Percentiles rank a stretch among this genome's conserved stretches.
Conservation (phyloP, 2,329 filamentous ascomycete genomes). For the Paramyrothecium sp. region DNA sequence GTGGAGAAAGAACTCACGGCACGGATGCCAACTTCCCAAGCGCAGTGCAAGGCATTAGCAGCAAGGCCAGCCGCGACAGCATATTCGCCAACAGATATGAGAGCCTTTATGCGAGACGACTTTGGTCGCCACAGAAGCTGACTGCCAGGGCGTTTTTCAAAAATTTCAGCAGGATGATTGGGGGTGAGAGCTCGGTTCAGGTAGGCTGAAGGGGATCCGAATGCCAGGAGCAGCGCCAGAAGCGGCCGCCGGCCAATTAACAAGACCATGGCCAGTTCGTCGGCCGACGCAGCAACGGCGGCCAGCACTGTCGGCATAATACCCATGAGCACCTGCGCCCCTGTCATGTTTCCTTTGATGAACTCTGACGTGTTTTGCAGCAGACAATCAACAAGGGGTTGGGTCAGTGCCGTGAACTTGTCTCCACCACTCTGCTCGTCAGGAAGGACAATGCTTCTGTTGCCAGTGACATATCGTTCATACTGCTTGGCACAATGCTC, state of each 20-base stretch:
- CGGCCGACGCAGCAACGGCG: background rate
- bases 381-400: background rate
- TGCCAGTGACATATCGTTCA: too few relatives aligned
- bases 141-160: background rate
- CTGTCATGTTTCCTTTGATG: background rate
- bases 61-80: background rate
- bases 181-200: background rate
- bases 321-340: background rate
- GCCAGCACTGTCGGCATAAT: background rate
- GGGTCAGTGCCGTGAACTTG: background rate
- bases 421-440: background rate
- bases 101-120: background rate
- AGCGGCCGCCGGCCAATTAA: background rate
- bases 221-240: background rate
- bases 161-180: background rate
- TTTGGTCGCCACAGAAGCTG: background rate
- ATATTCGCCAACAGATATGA: background rate
- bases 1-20: background rate
- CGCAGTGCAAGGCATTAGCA: background rate
- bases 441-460: too few relatives aligned
- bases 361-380: background rate
- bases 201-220: background rate
- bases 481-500: too few relatives aligned
- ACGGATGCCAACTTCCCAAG: background rate
- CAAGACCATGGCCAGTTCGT: background rate